These are phyloP conservation scores for Ustilaginoidea virens DNA, from an alignment of 2,329 filamentous ascomycete species.

Conservation along the genomic window DNA sequence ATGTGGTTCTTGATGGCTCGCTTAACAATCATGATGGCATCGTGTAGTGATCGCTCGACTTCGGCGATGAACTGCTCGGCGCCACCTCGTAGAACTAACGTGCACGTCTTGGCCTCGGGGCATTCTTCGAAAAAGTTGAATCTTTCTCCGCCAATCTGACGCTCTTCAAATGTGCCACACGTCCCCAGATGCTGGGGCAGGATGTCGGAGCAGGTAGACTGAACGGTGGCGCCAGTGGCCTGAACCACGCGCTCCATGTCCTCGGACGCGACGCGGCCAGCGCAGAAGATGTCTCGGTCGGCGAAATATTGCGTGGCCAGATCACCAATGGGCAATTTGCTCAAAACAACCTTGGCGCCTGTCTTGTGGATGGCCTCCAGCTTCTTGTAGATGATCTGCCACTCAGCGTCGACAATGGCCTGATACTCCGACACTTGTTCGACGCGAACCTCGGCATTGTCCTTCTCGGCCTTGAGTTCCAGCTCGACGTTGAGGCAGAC, in stretches of 20 bases:
- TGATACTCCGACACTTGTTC: constrained; percentile 99
- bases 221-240: constrained; percentile 79
- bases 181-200: constrained; percentile 75
- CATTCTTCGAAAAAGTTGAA: constrained; percentile 99
- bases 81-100: constrained; percentile 82
- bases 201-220: constrained; percentile 96
- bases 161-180: constrained; percentile 84
- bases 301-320: constrained; percentile 96
- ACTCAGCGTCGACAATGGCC: constrained; percentile 96
- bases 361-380: constrained; percentile 89
- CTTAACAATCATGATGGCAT: constrained; percentile 99
- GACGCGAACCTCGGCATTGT: constrained; percentile 95
- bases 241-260: constrained; percentile 95
- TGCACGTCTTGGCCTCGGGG: constrained; percentile 92
- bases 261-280: constrained; percentile 76
- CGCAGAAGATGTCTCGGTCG: constrained; percentile 96
- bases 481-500: constrained; percentile 96
- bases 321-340: constrained; percentile 94
- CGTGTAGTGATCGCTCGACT: constrained; percentile 92
- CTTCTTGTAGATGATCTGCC: constrained; percentile 99
- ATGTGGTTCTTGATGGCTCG: constrained; percentile 87
- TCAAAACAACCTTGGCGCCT: constrained; percentile 91
- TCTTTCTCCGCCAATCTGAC: constrained; percentile 90
- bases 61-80: constrained; percentile 99
- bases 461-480: constrained; percentile 97